A percentile compares a stretch with the other conserved stretches of the same genome.
These are phyloP conservation scores for Calonectria naviculata DNA, from an alignment of 2,329 filamentous ascomycete genomes.

Conservation along the genomic window DNA sequence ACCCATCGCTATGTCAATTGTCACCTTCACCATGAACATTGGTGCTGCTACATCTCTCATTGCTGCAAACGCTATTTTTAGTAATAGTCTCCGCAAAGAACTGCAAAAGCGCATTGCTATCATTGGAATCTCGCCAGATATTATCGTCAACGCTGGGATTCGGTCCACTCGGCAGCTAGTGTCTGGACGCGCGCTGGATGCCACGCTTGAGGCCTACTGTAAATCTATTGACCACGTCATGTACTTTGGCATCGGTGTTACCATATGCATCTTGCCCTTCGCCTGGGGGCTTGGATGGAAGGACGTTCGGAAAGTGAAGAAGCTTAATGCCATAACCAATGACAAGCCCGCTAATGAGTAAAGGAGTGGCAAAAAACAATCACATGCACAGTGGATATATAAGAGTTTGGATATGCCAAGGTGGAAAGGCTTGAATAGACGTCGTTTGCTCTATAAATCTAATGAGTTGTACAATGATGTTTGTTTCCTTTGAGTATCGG, in stretches of 20 bases:
- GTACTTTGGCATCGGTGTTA: background rate
- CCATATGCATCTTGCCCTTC: background rate
- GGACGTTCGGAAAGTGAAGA: background rate
- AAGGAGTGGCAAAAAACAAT: too few relatives aligned
- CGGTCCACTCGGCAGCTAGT: background rate
- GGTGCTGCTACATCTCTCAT: background rate
- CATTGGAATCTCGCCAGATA: background rate
- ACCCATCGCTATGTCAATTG: background rate
- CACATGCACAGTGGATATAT: too few relatives aligned
- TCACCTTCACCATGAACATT: background rate
- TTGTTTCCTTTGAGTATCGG: too few relatives aligned
- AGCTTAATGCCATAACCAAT: constrained; percentile 21
- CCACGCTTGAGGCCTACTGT: background rate
- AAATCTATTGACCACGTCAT: background rate
- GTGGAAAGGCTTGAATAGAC: too few relatives aligned
- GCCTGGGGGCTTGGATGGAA: background rate
- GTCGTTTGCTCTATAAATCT: too few relatives aligned
- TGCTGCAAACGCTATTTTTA: background rate
- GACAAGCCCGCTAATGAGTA: too few relatives aligned
- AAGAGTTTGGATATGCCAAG: too few relatives aligned
- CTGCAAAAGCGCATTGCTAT: background rate
- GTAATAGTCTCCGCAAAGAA: background rate
- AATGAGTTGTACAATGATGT: too few relatives aligned
- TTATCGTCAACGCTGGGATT: background rate
- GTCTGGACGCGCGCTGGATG: background rate